Evolutionary conservation across 2,329 filamentous ascomycete genomes (phyloP), one percentile per base, ranked within the genome.

Genomic region (Fusarium sp.): DNA sequence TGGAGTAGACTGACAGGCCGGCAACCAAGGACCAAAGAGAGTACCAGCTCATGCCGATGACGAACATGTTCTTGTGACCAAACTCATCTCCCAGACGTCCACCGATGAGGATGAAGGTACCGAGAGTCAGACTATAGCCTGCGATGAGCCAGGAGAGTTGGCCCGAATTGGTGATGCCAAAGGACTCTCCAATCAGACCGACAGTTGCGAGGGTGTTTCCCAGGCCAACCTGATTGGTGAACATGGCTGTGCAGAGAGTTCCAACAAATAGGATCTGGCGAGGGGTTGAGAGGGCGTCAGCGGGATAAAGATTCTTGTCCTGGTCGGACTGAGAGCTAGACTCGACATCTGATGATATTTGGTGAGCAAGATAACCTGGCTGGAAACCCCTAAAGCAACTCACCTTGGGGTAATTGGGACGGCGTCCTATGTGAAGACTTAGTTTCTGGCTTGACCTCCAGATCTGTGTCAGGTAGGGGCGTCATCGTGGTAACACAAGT

Each of bases 51-150:
- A 87, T 86, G 9, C 89, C 89, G 4, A 81, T 66, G 14, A 90
- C 75, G n/a, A 91, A 85, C 18, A 89, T 76, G 18, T 78, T 83
- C 74, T 88, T 87, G 76, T 89, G 85, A 3, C 89, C 89, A 69
- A 87, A 88, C 1, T 87, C 80, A 47, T 89, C 86, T 4, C 89
- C 88, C 2, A 91, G 75, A 4, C 89, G 83, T 6, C 87, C 88
- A 4, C 85, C 85, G 6, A 87, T 81, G 8, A 91, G 81, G 20
- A 90, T 86, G 71, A 90, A 90, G 1, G 88, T 67, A 0, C 36
- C 58, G 3, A 59, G 58, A 18, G 58, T 61, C 38, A 61, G 1
- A 9, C 36, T 61, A 2, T 45, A 61, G 3, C 58, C 58, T 6
- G 36, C 67, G 2, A 67, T 60, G 3, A 66, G 42, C 67, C 67